A percentile compares a stretch with the other conserved stretches of the same genome.
Conservation (phyloP, 805 yeast genomes). For the Lachancea cidri region DNA sequence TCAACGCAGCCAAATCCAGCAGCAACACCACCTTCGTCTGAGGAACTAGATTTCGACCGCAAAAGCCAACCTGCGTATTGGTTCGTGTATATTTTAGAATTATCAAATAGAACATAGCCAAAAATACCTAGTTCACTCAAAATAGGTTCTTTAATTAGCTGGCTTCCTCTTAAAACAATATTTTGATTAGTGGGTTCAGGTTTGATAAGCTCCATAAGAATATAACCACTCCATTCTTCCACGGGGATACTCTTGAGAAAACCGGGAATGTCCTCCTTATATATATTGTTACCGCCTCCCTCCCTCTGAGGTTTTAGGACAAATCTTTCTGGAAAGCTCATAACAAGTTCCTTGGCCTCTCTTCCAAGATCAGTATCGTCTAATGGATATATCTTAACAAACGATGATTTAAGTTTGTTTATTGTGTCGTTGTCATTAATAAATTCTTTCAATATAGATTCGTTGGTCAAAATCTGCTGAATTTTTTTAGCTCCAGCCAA, state of each 20-base stretch:
- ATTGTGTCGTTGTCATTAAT: slow-evolving; percentile 32
- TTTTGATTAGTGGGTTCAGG: slow-evolving; percentile 63
- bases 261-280: slow-evolving; percentile 76
- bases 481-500: slow-evolving; percentile 90
- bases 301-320: slow-evolving; percentile 98
- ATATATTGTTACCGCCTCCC: slow-evolving; percentile 97
- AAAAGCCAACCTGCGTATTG: slow-evolving; percentile 77
- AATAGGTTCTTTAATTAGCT: slow-evolving; percentile 62
- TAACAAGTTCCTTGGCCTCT: slow-evolving; percentile 60
- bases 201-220: slow-evolving; percentile 87
- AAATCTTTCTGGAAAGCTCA: slow-evolving; percentile 59
- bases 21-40: slow-evolving; percentile 98
- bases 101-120: slow-evolving; percentile 77
- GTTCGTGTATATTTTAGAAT: slow-evolving; percentile 53
- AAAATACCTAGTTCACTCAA: slow-evolving; percentile 89
- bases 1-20: slow-evolving; percentile 99
- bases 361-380: slow-evolving; percentile 64
- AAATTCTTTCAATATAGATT: slow-evolving; percentile 43
- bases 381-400: slow-evolving; percentile 83
- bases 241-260: slow-evolving; percentile 58
- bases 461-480: slow-evolving; percentile 78
- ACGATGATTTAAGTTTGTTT: slow-evolving; percentile 42
- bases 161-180: slow-evolving; percentile 62
- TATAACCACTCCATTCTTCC: slow-evolving; percentile 82
- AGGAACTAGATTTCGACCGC: slow-evolving; percentile 79